Evolutionary conservation across 1,284 basidiomycete genomes (phyloP), one percentile per base, ranked within the genome.

Genomic region (Cyathus olla): DNA sequence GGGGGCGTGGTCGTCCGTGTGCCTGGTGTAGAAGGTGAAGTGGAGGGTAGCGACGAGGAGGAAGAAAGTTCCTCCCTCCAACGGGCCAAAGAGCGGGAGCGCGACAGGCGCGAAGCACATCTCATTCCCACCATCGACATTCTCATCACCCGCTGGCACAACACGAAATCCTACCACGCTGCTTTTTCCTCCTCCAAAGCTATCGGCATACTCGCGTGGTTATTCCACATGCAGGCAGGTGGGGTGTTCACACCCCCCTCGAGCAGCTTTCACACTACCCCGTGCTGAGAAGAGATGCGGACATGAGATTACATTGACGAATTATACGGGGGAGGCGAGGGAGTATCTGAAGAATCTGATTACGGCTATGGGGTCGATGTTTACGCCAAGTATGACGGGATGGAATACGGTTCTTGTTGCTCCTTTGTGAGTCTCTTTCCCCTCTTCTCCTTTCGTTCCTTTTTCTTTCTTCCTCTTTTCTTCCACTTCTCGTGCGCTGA

Each of bases 321-420:
- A 96, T 73, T 97, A 96, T 73, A 93, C 93, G 0, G 95, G 95
- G 2, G 88, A 91, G 53, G 85, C 91, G 3, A 85, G 95, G 5
- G 93, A 96, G 56, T 96, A 97, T 72, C 82, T 97, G 55, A 95
- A 95, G 79, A 90, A 89, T 63, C 81, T 97, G 22, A 94, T 97
- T 60, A 80, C 79, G 6, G 78, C 87, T 8, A 89, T 95, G 85
- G 95, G 95, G 2, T 95, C 87, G 2, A 84, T 78, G 39, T 97
- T 95, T 68, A 95, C 94, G 0, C 88, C 94, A 0, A 92, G 89
- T 56, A 94, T 96, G 89, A 85, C 88, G 0, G 83, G 83, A 3
- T 83, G 82, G 22, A 96, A 95, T 70, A 94, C 91, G 3, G 88
- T 90, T 44, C 87, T 96, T 35, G 86, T 97, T 27, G 94, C 95